Evolutionary conservation across 148 eudicot genomes (phyloP).

Genomic region (Selenicereus undatus): DNA sequence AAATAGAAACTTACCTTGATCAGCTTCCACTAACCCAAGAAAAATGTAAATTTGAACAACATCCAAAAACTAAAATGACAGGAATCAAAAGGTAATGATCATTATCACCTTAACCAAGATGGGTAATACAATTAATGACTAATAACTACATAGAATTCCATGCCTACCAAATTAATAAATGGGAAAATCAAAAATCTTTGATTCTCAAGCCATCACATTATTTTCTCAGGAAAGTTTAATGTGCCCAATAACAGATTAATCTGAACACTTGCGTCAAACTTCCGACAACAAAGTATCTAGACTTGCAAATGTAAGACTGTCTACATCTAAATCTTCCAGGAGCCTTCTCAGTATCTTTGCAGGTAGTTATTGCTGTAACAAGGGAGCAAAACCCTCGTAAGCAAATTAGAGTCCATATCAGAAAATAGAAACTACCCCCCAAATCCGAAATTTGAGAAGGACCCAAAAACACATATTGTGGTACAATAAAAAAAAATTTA

Average conservation of each 20-base stretch:
- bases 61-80: neutral
- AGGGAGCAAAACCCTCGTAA: no score
- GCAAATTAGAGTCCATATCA: no score
- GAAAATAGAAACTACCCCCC: no score
- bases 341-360: no score
- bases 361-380: no score
- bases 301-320: no score
- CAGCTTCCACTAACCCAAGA: neutral
- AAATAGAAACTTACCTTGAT: conserved; percentile 19
- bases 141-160: no score
- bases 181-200: neutral
- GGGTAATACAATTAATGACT: neutral
- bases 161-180: neutral
- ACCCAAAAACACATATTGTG: neutral
- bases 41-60: conserved; percentile 4
- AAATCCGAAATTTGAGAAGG: neutral
- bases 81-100: conserved; percentile 6
- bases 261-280: neutral
- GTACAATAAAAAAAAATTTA: no score
- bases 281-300: neutral
- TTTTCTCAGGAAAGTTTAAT: neutral
- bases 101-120: neutral
- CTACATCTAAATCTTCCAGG: no score
- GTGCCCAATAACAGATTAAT: neutral
- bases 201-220: neutral